Base-by-base conservation (phyloP, 129 eudicot species). In the Tagetes erecta region DNA sequence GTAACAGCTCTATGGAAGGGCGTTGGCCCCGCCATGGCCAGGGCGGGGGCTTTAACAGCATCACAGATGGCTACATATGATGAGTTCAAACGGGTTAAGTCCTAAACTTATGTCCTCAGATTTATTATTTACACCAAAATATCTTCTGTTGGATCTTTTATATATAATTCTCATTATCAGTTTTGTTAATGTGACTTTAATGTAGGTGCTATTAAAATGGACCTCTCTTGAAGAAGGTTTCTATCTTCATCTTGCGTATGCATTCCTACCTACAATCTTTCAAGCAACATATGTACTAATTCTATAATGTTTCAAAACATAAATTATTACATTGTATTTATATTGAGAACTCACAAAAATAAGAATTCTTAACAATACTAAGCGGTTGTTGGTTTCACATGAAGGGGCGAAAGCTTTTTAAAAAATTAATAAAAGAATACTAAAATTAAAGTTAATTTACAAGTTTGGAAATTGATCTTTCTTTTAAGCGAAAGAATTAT, bases 1-100 rank as follows among this genome's bases (percentile, higher is more conserved):
- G 58, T 88, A 55, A 55, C 73, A 67, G 95, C 96, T 75, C 98
- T 93, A 3, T 93, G 98, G 98, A 93, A 88, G 78, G 98, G 97
- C 70, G 97, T 90, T 70, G 92, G 98, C 3, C 98, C 98, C 30
- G 98, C 97, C 47, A 93, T 90, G 97, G 84, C 82, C 59, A 72
- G 98, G 72, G 98, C 98, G 63, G 92, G 96, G 64, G 89, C 97
- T 72, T 88, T 93, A 84, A 93, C 97, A n/a, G 91, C 97, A 79
- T 86, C 98, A 39, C 97, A 93, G 84, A 80, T 93, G 66, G 96
- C 92, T 46, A 93, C 98, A 67, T 93, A 93, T 72, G 98, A 93
- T 76, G 98, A 93, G 83, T 84, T 95, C 51, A 93, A 93, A 76
- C 98, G n/a, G 94, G 98, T 91, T 64, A 73, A 75, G 52, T 70